Evolutionary conservation across 495 filamentous ascomycete genomes (phyloP).

Genomic region (Podospora conica): DNA sequence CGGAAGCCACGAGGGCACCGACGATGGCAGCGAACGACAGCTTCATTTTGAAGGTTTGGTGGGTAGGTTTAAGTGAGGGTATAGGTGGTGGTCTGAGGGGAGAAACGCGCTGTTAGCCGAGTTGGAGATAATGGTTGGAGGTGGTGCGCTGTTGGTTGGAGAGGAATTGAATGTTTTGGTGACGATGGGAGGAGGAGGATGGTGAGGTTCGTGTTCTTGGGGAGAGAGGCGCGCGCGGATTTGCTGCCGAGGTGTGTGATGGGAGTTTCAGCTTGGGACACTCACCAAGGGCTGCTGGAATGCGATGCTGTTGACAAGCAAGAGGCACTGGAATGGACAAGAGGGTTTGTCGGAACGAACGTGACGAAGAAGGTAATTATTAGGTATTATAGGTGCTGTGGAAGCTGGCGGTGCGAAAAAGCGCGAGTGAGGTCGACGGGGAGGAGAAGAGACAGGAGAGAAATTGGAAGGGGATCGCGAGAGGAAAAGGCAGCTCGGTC

Average conservation of each 20-base stretch:
- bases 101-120: background rate
- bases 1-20: conserved; percentile 35
- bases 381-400: conserved; percentile 1
- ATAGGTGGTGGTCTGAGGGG: background rate
- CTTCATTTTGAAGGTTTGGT: conserved; percentile 43
- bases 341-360: background rate
- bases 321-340: background rate
- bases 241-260: background rate
- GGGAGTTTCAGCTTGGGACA: background rate
- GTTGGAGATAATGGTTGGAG: no score
- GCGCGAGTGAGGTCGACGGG: background rate
- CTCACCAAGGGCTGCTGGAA: background rate
- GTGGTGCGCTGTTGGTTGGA: no score
- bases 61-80: background rate
- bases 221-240: no score
- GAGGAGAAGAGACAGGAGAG: background rate
- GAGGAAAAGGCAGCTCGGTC: background rate
- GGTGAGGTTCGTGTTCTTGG: background rate
- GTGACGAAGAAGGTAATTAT: background rate
- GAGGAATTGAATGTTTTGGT: background rate
- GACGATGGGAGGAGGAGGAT: background rate
- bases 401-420: background rate
- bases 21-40: conserved; percentile 27
- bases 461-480: background rate
- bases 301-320: background rate